Evolutionary conservation across 2,329 filamentous ascomycete genomes (phyloP).

Genomic region (Colletotrichum shisoi): DNA sequence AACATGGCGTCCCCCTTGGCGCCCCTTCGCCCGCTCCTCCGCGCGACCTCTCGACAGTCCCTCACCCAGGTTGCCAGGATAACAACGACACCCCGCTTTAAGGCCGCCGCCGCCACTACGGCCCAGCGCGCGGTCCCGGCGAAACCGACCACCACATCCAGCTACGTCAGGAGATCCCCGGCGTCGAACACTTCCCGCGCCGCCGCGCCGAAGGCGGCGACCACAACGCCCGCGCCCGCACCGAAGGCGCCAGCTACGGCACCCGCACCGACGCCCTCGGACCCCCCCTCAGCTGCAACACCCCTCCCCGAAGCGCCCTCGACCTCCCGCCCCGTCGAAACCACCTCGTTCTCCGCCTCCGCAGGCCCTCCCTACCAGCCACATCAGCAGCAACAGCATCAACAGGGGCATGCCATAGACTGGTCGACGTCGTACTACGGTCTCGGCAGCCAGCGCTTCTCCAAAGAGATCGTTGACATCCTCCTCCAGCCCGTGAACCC

Average conservation of each 20-base stretch:
- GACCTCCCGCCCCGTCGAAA: background rate
- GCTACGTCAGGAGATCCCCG: background rate
- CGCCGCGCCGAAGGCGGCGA: background rate
- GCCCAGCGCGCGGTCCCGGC: background rate
- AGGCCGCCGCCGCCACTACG: background rate
- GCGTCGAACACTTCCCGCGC: background rate
- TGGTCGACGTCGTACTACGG: slow-evolving; percentile 88
- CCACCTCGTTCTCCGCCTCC: slow-evolving; percentile 17
- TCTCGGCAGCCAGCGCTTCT: slow-evolving; percentile 74
- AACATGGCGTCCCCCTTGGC: slow-evolving; percentile 34
- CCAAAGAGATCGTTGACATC: slow-evolving; percentile 71
- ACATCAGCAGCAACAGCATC: slow-evolving; percentile 4
- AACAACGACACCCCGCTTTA: slow-evolving; percentile 1
- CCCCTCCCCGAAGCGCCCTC: slow-evolving; percentile 12
- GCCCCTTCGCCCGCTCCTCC: slow-evolving; percentile 34
- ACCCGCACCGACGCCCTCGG: background rate
- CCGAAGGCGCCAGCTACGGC: background rate
- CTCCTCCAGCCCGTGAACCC: slow-evolving; percentile 72
- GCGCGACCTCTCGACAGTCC: slow-evolving; percentile 6
- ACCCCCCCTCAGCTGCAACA: slow-evolving; percentile 7
- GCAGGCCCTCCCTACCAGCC: background rate
- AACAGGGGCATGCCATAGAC: slow-evolving; percentile 58
- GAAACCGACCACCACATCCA: background rate
- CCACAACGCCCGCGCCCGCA: background rate
- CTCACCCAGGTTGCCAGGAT: slow-evolving; percentile 13